Percentiles rank a stretch among this genome's conserved stretches.
Conservation (phyloP, 2,329 filamentous ascomycete genomes). For the Fusarium protoensiforme region DNA sequence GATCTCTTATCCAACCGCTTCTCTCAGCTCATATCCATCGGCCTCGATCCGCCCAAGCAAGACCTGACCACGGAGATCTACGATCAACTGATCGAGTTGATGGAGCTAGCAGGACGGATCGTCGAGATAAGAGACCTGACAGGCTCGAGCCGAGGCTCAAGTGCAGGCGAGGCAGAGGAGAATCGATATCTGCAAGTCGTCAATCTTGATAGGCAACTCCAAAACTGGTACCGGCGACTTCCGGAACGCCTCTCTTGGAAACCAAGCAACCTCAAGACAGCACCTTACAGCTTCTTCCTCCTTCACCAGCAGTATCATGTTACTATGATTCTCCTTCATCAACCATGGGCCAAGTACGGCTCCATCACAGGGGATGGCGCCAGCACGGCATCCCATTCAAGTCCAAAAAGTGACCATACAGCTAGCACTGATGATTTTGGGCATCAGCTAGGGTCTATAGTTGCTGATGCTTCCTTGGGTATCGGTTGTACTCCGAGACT, state of each 20-base stretch:
- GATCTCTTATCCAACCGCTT: slow-evolving; percentile 59
- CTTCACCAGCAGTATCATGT: slow-evolving; percentile 67
- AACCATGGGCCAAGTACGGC: slow-evolving; percentile 64
- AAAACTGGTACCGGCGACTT: slow-evolving; percentile 64
- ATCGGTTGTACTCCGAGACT: slow-evolving; percentile 48
- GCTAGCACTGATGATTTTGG: slow-evolving; percentile 17
- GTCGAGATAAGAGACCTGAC: slow-evolving; percentile 56
- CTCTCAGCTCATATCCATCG: slow-evolving; percentile 53
- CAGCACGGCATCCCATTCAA: slow-evolving; percentile 47
- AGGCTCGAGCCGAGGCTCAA: slow-evolving; percentile 46
- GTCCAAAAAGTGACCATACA: slow-evolving; percentile 41
- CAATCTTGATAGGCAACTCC: slow-evolving; percentile 63
- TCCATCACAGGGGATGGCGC: slow-evolving; percentile 48
- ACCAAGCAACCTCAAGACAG: slow-evolving; percentile 61
- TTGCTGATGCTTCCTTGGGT: slow-evolving; percentile 37
- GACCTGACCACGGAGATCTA: slow-evolving; percentile 54
- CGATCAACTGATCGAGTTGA: slow-evolving; percentile 64
- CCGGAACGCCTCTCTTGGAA: slow-evolving; percentile 61
- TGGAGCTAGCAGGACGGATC: slow-evolving; percentile 65
- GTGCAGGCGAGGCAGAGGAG: slow-evolving; percentile 51
- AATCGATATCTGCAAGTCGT: slow-evolving; percentile 62
- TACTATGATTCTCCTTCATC: slow-evolving; percentile 63
- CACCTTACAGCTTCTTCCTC: slow-evolving; percentile 62
- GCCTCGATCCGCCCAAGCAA: slow-evolving; percentile 27
- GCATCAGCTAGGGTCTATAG: slow-evolving; percentile 30